Conservation (phyloP, 2,329 filamentous ascomycete genomes). For the Alternaria gaisen region DNA sequence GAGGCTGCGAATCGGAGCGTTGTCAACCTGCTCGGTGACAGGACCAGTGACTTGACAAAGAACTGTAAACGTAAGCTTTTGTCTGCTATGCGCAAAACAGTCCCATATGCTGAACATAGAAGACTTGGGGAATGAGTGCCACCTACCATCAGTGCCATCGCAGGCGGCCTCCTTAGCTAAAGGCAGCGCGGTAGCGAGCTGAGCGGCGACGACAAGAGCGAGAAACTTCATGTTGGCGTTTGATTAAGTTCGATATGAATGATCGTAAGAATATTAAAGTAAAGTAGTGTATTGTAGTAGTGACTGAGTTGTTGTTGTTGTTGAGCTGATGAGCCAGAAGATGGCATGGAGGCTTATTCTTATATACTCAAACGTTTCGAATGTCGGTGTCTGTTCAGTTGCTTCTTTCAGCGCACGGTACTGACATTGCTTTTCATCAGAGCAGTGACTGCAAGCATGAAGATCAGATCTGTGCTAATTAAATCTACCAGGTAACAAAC, state of each 20-base stretch:
- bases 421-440: neutral
- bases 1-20: neutral
- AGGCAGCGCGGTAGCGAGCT: neutral
- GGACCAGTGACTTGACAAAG: too few relatives aligned
- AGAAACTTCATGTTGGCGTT: conserved; percentile 4
- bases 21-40: neutral
- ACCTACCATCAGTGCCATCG: neutral
- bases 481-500: neutral
- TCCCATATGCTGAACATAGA: too few relatives aligned
- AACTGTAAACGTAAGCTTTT: neutral
- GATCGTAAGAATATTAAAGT: conserved; percentile 9
- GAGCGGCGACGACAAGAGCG: neutral
- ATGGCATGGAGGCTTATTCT: neutral
- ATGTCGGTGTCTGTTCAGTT: neutral
- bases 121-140: neutral
- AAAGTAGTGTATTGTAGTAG: neutral
- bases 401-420: conserved; percentile 2
- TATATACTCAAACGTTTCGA: neutral
- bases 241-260: neutral
- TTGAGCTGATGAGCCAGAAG: neutral
- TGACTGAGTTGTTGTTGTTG: conserved; percentile 4
- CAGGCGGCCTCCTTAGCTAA: neutral
- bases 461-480: neutral
- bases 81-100: neutral
- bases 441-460: neutral